A percentile compares a stretch with the other conserved stretches of the same genome.
These are phyloP conservation scores for Tephrocybe rancida DNA, from an alignment of 768 basidiomycete genomes.

Conservation along the genomic window DNA sequence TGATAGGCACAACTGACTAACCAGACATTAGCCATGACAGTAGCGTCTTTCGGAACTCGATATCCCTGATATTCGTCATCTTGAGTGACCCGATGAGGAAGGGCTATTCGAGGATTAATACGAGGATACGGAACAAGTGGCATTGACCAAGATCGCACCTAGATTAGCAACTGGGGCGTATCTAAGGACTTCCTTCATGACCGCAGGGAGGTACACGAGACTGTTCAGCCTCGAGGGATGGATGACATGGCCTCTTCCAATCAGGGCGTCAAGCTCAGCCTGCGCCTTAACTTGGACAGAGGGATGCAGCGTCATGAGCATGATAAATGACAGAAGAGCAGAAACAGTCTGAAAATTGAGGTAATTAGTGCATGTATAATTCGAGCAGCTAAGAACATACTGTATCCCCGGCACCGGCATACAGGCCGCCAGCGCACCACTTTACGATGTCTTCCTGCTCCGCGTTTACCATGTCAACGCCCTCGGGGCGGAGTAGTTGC, in stretches of 20 bases:
- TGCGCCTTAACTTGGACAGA: slow-evolving; percentile 40
- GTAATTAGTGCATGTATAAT: slow-evolving; percentile 2
- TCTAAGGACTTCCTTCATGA: slow-evolving; percentile 42
- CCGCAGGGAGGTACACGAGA: slow-evolving; percentile 34
- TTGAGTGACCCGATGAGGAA: slow-evolving; percentile 41
- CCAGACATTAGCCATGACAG: slow-evolving; percentile 51
- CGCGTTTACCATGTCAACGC: slow-evolving; percentile 19
- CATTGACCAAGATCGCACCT: slow-evolving; percentile 24
- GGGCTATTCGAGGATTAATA: slow-evolving; percentile 24
- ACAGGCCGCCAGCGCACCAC: slow-evolving; percentile 52
- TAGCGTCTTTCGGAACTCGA: slow-evolving; percentile 45
- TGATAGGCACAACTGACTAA: slow-evolving; percentile 15
- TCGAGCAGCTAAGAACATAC: slow-evolving; percentile 28
- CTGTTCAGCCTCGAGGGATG: slow-evolving; percentile 29
- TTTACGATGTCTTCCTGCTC: slow-evolving; percentile 48
- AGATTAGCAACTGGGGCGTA: slow-evolving; percentile 44
- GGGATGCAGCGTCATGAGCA: slow-evolving; percentile 51
- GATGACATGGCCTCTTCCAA: slow-evolving; percentile 33
- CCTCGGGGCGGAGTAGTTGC: slow-evolving; percentile 32
- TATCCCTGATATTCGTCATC: slow-evolving; percentile 50
- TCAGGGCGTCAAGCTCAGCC: slow-evolving; percentile 39
- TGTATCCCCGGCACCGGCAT: slow-evolving; percentile 48
- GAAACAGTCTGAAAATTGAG: slow-evolving; percentile 45
- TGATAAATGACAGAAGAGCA: slow-evolving; percentile 45
- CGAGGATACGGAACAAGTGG: background rate